These are phyloP conservation scores for Prunus mira DNA, from an alignment of 306 rosid genomes.

Conservation along the genomic window DNA sequence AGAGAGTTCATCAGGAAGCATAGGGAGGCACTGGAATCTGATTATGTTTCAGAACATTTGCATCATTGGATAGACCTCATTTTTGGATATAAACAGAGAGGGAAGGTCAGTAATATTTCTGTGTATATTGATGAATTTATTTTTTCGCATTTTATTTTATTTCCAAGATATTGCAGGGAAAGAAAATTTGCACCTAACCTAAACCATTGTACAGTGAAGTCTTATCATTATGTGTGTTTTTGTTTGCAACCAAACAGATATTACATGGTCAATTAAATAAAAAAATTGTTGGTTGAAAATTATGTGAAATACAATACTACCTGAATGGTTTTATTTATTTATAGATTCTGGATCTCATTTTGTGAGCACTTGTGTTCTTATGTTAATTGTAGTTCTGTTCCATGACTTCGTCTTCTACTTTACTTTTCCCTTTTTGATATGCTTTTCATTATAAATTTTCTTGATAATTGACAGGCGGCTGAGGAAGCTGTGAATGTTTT, in stretches of 20 bases:
- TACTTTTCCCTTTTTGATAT: background rate
- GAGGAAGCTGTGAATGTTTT: conserved; percentile 97
- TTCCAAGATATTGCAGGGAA: background rate
- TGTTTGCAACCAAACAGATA: background rate
- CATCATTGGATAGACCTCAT: conserved; percentile 99
- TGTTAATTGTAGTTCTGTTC: background rate
- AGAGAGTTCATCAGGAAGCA: conserved; percentile 96
- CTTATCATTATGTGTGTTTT: background rate
- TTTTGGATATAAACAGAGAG: conserved; percentile 96
- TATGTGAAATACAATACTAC: background rate
- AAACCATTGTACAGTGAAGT: background rate
- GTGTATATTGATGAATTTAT: background rate
- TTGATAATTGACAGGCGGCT: conserved; percentile 67
- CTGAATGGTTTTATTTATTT: background rate
- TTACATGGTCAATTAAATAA: background rate
- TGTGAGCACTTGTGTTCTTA: background rate
- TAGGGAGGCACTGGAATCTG: conserved; percentile 98
- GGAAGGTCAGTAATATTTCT: conserved; percentile 73
- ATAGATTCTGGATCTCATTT: background rate
- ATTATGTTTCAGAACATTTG: conserved; percentile 85
- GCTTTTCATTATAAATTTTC: conserved; percentile 29
- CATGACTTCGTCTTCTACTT: background rate
- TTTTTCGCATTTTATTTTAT: no score
- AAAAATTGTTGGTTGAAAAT: background rate
- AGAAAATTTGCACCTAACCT: background rate